Evolutionary conservation across 805 yeast species (phyloP), one percentile per base, ranked within the genome.

Genomic region (Metschnikowia aberdeeniae): DNA sequence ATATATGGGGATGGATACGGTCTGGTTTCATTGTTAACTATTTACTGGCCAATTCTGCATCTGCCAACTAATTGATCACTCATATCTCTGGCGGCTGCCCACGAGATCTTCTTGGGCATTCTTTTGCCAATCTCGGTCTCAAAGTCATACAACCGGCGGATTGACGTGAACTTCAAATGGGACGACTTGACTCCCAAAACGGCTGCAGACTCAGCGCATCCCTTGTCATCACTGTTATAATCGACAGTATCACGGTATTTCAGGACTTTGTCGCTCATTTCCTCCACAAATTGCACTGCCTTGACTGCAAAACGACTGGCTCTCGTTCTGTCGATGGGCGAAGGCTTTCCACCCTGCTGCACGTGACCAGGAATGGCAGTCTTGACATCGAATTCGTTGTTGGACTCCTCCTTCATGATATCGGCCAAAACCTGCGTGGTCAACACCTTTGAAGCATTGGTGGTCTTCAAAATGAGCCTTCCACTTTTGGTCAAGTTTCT

Each of bases 41-140:
- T 14, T 20, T 37, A 37, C 20, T 29, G n/a, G 10, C 19, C 27
- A 26, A 42, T 19, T n/a, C 36, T 50, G 27, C 66, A 61, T 57
- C 95, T 80, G 33, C 92, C 93, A 34, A 85, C 95, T 63, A 92
- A 72, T 67, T 82, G 83, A 70, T 89, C 96, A 46, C 92, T 86
- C 61, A 87, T 78, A 40, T 82, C 84, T 60, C 95, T 77, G 42
- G 83, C 71, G 27, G 73, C 73, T 40, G 75, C 72, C 99, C 99
- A 93, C 67, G 86, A 89, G 40, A 89, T 83, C 46, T 73, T 69
- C 73, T 87, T 89, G 57, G 98, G 96, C 79, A 93, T 83, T 74
- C 99, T 84, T 65, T 73, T 79, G 19, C 68, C 73, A 31, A 86
- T 63, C 56, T 87, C 89, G 13, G 98, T 89, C 67, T 93, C 98